A percentile compares a stretch with the other conserved stretches of the same genome.
These are phyloP conservation scores for Deakozyma indianensis DNA, from an alignment of 805 yeast species.

Conservation along the genomic window DNA sequence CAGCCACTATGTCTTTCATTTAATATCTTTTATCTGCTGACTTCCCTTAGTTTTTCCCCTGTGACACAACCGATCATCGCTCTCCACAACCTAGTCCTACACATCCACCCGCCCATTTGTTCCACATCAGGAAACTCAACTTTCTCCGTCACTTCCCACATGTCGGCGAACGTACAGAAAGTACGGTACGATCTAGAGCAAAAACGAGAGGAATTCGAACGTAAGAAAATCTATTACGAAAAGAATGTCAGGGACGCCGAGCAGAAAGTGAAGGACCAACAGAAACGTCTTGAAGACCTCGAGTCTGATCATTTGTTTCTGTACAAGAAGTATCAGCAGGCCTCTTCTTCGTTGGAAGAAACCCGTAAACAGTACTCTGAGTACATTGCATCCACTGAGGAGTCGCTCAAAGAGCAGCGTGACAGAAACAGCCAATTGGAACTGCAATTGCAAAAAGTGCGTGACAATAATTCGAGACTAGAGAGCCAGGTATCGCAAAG, in stretches of 20 bases:
- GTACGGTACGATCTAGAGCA: neutral
- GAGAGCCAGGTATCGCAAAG: neutral
- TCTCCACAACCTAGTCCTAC: too few relatives aligned
- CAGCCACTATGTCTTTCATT: too few relatives aligned
- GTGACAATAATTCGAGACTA: neutral
- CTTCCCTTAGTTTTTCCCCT: too few relatives aligned
- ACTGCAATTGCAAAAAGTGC: neutral
- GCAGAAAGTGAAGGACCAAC: neutral
- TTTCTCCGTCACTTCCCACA: too few relatives aligned
- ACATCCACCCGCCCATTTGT: too few relatives aligned
- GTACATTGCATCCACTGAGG: neutral
- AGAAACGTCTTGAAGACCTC: neutral
- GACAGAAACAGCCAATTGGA: neutral
- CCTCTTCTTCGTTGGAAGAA: neutral
- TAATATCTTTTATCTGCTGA: too few relatives aligned
- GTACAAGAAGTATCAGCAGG: neutral
- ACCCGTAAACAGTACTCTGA: neutral
- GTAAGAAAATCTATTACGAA: neutral
- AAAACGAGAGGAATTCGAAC: neutral
- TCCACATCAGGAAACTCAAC: neutral
- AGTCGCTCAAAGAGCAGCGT: neutral
- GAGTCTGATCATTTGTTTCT: neutral
- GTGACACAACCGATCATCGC: too few relatives aligned
- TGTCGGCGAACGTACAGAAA: neutral
- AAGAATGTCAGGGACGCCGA: neutral